Percentiles rank a stretch among this genome's conserved stretches.
Evolutionary conservation across 805 yeast genomes (phyloP).

Genomic region (Cyberlindnera subsufficiens): DNA sequence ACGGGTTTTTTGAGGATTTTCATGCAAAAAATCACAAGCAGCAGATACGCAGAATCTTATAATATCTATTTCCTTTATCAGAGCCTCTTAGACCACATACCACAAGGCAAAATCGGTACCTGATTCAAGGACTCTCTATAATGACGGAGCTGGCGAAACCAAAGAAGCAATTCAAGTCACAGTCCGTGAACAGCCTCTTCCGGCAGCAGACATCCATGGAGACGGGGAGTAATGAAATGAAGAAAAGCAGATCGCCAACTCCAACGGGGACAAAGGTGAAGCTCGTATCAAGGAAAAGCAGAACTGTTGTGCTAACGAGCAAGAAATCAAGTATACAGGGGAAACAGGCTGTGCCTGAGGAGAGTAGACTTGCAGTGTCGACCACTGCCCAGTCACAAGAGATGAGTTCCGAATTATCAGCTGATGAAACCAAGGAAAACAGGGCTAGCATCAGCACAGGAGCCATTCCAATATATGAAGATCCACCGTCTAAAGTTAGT

Average conservation of each 20-base stretch:
- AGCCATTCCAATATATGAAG: neutral
- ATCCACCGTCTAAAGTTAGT: neutral
- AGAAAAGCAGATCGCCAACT: constrained; percentile 9
- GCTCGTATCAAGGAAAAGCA: constrained; percentile 15
- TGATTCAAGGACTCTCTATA: neutral
- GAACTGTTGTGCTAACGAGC: neutral
- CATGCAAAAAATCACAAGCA: no score
- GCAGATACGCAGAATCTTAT: no score
- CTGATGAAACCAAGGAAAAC: no score
- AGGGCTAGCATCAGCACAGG: neutral
- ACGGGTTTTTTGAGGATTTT: no score
- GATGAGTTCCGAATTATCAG: no score
- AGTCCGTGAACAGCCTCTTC: constrained; percentile 23
- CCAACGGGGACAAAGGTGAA: constrained; percentile 16
- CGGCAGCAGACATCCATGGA: constrained; percentile 15
- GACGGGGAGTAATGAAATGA: neutral
- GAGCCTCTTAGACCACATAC: no score
- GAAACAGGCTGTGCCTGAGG: no score
- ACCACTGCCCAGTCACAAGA: no score
- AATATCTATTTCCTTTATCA: no score
- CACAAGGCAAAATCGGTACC: no score
- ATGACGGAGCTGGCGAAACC: constrained; percentile 10
- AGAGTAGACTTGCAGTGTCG: no score
- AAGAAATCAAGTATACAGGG: neutral
- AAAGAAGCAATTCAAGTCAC: constrained; percentile 25